Evolutionary conservation across 108 stramenopile genomes (phyloP).

Genomic region (Cyclotella sp.): DNA sequence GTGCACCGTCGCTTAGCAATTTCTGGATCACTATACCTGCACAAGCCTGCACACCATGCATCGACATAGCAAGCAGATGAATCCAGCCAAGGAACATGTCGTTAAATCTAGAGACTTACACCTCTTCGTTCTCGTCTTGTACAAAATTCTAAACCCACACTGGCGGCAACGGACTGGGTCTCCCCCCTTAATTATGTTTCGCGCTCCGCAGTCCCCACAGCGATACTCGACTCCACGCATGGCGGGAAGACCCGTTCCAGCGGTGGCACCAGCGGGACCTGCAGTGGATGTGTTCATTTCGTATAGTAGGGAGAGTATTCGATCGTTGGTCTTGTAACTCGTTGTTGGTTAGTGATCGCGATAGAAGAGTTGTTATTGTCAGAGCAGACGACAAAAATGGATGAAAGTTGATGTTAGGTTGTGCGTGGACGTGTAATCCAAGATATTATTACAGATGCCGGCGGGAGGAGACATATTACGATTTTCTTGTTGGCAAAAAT

Average conservation of each 20-base stretch:
- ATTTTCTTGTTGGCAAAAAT: too few species aligned
- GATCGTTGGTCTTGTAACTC: too few species aligned
- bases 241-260: slow-evolving; percentile 45
- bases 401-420: too few species aligned
- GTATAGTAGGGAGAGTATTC: not conserved
- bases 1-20: too few species aligned
- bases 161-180: slow-evolving; percentile 96
- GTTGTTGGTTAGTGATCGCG: too few species aligned
- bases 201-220: slow-evolving; percentile 91
- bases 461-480: too few species aligned
- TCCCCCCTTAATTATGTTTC: slow-evolving; percentile 81
- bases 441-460: too few species aligned
- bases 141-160: slow-evolving; percentile 98
- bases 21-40: too few species aligned
- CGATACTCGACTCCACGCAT: slow-evolving; percentile 84
- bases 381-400: too few species aligned
- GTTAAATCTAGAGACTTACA: slow-evolving; percentile 58
- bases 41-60: too few species aligned
- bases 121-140: slow-evolving; percentile 97
- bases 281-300: slow-evolving; percentile 26
- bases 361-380: too few species aligned
- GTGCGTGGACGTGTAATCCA: too few species aligned
- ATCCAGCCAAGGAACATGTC: not conserved
- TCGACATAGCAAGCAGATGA: not conserved
- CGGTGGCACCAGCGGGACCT: slow-evolving; percentile 1